These are phyloP conservation scores for Petunia hybrid DNA, from an alignment of 305 asterid genomes.

Conservation along the genomic window DNA sequence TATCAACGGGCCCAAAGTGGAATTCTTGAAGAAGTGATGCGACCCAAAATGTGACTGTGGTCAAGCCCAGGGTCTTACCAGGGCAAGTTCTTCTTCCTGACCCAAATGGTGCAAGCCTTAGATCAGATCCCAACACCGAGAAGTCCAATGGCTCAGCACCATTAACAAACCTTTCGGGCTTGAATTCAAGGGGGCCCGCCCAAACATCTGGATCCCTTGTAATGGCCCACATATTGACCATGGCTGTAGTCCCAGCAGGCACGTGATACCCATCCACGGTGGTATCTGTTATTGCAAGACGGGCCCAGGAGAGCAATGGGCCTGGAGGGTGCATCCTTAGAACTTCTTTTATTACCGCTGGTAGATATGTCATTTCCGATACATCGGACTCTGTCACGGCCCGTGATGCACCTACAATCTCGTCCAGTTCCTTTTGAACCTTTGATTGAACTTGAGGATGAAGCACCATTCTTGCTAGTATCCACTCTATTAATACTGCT, in stretches of 20 bases:
- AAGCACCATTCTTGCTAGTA: conserved; percentile 69
- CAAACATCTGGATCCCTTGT: conserved; percentile 69
- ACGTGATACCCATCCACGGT: conserved; percentile 67
- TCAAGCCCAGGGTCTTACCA: conserved; percentile 68
- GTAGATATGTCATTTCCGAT: conserved; percentile 59
- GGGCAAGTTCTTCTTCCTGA: conserved; percentile 88
- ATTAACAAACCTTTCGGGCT: conserved; percentile 65
- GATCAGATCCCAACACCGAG: conserved; percentile 70
- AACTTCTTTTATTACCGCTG: conserved; percentile 81
- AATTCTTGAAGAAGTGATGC: conserved; percentile 66
- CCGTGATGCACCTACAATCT: conserved; percentile 62
- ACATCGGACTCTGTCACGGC: conserved; percentile 63
- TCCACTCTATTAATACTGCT: conserved; percentile 82
- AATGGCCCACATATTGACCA: conserved; percentile 96
- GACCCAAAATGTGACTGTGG: conserved; percentile 72
- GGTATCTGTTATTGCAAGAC: conserved; percentile 67
- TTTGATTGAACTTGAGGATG: conserved; percentile 68
- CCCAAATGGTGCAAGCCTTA: conserved; percentile 82
- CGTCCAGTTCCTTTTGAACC: conserved; percentile 73
- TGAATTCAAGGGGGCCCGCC: conserved; percentile 60
- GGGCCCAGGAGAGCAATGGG: conserved; percentile 91
- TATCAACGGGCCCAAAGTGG: conserved; percentile 33
- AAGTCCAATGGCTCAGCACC: conserved; percentile 30
- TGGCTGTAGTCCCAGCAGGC: conserved; percentile 78
- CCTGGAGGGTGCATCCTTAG: conserved; percentile 86